These are phyloP conservation scores for Cladosporium cucumerinum DNA, from an alignment of 2,329 filamentous ascomycete species.

Conservation along the genomic window DNA sequence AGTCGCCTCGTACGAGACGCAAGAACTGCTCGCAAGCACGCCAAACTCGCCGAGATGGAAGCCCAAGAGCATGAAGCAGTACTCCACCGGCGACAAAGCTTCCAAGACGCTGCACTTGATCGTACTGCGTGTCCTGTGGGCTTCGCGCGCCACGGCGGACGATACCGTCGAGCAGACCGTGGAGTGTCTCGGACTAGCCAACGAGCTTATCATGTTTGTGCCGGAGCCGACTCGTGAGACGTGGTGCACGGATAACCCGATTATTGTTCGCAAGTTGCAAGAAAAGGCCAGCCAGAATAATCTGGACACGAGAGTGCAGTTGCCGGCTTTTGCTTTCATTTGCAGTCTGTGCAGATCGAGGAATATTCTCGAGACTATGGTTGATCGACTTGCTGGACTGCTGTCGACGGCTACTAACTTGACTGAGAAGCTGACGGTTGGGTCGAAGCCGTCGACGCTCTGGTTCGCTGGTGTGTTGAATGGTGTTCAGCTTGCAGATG, in stretches of 20 bases:
- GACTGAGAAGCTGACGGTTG: neutral
- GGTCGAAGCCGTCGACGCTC: neutral
- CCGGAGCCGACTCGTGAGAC: constrained; percentile 27
- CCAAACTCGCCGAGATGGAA: constrained; percentile 28
- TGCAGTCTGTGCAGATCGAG: constrained; percentile 6
- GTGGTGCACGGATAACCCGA: constrained; percentile 32
- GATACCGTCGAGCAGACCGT: constrained; percentile 17
- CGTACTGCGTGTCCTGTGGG: constrained; percentile 32
- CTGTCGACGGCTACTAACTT: neutral
- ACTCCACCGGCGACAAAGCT: constrained; percentile 34
- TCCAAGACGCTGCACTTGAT: constrained; percentile 35
- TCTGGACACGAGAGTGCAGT: constrained; percentile 21
- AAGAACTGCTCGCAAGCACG: constrained; percentile 32
- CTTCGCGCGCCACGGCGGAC: constrained; percentile 22
- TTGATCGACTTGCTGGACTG: neutral
- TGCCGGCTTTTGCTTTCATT: constrained; percentile 29
- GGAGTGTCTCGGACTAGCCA: constrained; percentile 28
- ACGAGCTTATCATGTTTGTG: constrained; percentile 30
- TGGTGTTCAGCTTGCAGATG: constrained; percentile 10
- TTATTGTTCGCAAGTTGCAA: constrained; percentile 33
- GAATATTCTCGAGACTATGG: constrained; percentile 8
- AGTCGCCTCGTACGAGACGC: constrained; percentile 24
- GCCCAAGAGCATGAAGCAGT: constrained; percentile 32
- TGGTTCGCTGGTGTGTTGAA: constrained; percentile 7
- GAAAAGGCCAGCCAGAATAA: constrained; percentile 30